These are phyloP conservation scores for Juglanconis oblonga DNA, from an alignment of 2,329 filamentous ascomycete species.

Conservation along the genomic window DNA sequence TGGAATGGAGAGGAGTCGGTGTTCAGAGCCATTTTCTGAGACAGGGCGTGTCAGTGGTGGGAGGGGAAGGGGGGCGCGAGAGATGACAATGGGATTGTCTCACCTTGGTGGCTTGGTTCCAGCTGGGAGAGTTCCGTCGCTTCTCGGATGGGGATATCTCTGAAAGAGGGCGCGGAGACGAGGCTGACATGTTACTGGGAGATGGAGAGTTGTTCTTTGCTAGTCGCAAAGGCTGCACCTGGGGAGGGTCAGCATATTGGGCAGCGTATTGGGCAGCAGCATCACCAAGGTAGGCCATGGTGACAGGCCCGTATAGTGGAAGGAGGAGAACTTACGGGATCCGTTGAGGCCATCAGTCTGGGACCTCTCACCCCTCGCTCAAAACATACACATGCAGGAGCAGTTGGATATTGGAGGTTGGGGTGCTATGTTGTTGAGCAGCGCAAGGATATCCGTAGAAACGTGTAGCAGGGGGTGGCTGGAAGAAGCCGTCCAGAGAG, in stretches of 20 bases:
- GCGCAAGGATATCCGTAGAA: constrained; percentile 9
- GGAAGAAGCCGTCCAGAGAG: background rate
- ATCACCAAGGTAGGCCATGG: background rate
- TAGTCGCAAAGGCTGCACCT: constrained; percentile 78
- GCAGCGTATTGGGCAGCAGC: background rate
- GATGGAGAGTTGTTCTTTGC: constrained; percentile 68
- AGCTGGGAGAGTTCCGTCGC: constrained; percentile 89
- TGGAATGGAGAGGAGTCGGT: constrained; percentile 82
- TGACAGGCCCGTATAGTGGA: background rate
- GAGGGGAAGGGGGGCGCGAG: constrained; percentile 21
- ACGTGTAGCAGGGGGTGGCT: constrained; percentile 16
- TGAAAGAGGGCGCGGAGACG: constrained; percentile 71
- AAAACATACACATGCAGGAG: background rate
- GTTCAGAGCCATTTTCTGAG: constrained; percentile 64
- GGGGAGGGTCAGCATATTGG: constrained; percentile 16
- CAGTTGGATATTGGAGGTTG: constrained; percentile 5
- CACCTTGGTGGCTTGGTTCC: constrained; percentile 75
- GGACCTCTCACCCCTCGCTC: constrained; percentile 1
- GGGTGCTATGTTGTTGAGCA: constrained; percentile 6
- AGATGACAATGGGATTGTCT: constrained; percentile 27
- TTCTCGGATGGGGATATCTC: constrained; percentile 85
- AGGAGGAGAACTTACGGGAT: constrained; percentile 9
- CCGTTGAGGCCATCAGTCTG: constrained; percentile 11
- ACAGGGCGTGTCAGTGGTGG: constrained; percentile 9
- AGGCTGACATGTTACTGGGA: constrained; percentile 60